Evolutionary conservation across 2,329 filamentous ascomycete species (phyloP), one percentile per base, ranked within the genome.

Genomic region (Xylariales sp.): DNA sequence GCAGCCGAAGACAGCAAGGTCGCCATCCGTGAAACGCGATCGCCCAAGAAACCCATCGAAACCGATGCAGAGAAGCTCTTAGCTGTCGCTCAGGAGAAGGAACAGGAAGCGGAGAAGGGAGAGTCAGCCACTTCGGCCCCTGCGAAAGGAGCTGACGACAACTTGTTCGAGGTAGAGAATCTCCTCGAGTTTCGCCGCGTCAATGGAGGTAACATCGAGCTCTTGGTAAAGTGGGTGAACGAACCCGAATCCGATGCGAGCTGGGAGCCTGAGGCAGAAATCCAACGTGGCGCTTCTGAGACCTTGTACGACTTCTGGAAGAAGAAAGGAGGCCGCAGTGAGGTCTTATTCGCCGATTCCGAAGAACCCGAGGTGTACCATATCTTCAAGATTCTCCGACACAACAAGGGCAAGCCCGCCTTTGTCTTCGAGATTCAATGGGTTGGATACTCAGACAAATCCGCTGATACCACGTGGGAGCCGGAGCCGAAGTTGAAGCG

Each of bases 201-300:
- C 7, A 6, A 23, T 11, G 49, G 52, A 15, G 23, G 35, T 6
- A 42, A 33, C 6, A 50, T 62, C 29, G 54, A 61, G 33, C 34
- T 62, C 7, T 46, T 55, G 5, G 50, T 62, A 18, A 49, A 55
- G 17, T 62, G 59, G 56, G 45, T 21, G 3, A 53, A 48, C 11
- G 54, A 57, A 33, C 37, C 36, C 5, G 40, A 47, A 27, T 37
- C 50, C 15, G 48, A 58, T 5, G 50, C 49, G 5, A 58, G 55
- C 4, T 63, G 57, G 57, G 60, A 62, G 18, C 33, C 44, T 5
- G 60, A 63, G 30, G 49, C 52, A 12, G 57, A 56, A 38, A 56
- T 63, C 29, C 60, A 63, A 27, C 38, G 51, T 33, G 55, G 55
- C 29, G 59, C 57, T 1, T 53, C 50, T 18, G 57, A 60, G 16